A percentile compares a stretch with the other conserved stretches of the same genome.
These are phyloP conservation scores for Neonectria coccinea DNA, from an alignment of 2,329 filamentous ascomycete genomes.

Conservation along the genomic window DNA sequence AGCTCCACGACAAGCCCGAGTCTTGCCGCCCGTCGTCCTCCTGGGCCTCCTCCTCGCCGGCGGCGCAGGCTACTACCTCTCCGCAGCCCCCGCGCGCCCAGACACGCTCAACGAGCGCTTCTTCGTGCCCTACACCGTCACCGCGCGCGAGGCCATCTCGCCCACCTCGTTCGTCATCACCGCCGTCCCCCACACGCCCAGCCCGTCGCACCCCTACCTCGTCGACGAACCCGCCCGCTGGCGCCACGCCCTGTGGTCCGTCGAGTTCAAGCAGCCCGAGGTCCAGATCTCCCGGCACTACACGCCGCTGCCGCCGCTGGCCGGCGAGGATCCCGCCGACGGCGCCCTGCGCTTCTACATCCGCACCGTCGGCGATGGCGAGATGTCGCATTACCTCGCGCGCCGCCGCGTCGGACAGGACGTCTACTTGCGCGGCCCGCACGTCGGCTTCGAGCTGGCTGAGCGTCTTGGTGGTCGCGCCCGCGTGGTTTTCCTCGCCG, in stretches of 20 bases:
- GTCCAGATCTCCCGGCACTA: conserved; percentile 93
- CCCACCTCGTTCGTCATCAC: conserved; percentile 77
- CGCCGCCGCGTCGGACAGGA: conserved; percentile 69
- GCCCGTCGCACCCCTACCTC: conserved; percentile 47
- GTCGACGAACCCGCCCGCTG: conserved; percentile 40
- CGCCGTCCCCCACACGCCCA: conserved; percentile 58
- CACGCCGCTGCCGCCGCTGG: conserved; percentile 79
- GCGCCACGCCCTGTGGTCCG: conserved; percentile 78
- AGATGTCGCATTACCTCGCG: conserved; percentile 86
- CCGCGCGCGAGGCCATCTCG: conserved; percentile 71
- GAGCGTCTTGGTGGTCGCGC: conserved; percentile 46
- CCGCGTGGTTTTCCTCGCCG: conserved; percentile 84
- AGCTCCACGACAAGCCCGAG: conserved; percentile 53
- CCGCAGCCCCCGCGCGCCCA: conserved; percentile 38
- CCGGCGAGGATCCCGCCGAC: conserved; percentile 45
- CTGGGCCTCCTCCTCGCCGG: conserved; percentile 40
- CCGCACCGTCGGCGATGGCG: conserved; percentile 80
- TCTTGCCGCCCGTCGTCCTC: conserved; percentile 40
- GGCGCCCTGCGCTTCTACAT: conserved; percentile 78
- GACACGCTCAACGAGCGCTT: conserved; percentile 65
- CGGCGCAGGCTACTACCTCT: conserved; percentile 44
- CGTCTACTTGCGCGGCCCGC: conserved; percentile 83
- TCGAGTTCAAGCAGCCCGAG: conserved; percentile 94
- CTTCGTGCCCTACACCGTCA: conserved; percentile 76
- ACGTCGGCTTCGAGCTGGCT: conserved; percentile 71